Evolutionary conservation across 2,329 filamentous ascomycete species (phyloP).

Genomic region (Calonectria naviculata): DNA sequence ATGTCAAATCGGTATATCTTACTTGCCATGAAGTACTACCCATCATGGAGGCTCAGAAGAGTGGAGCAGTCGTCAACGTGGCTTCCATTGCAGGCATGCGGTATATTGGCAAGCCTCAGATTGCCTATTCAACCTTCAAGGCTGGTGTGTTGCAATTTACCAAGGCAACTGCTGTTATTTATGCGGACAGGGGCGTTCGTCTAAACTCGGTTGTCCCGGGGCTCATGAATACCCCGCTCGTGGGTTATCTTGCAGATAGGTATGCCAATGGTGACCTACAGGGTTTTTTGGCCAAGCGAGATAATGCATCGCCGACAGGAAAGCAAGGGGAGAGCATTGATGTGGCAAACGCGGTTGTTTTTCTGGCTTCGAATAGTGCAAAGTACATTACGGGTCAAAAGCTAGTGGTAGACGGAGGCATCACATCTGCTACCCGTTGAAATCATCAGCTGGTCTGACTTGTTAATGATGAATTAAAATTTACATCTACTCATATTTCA

Average conservation of each 20-base stretch:
- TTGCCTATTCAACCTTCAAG: constrained; percentile 59
- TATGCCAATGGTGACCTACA: constrained; percentile 30
- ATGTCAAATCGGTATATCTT: constrained; percentile 23
- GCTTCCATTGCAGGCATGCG: constrained; percentile 44
- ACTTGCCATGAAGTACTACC: constrained; percentile 20
- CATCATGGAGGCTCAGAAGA: constrained; percentile 23
- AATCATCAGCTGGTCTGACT: too few relatives aligned
- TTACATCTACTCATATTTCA: too few relatives aligned
- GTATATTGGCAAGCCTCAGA: constrained; percentile 55
- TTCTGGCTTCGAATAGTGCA: background rate
- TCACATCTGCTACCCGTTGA: background rate
- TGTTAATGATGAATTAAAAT: too few relatives aligned
- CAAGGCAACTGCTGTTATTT: constrained; percentile 56
- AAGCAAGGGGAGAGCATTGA: background rate
- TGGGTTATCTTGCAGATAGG: background rate
- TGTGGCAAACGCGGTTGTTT: background rate
- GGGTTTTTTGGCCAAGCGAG: background rate
- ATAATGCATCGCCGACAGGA: background rate
- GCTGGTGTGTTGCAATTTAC: constrained; percentile 58
- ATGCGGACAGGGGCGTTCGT: constrained; percentile 54
- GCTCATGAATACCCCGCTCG: constrained; percentile 14
- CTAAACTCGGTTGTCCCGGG: constrained; percentile 56
- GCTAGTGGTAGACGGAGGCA: constrained; percentile 21
- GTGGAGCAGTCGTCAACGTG: constrained; percentile 4
- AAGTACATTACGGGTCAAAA: constrained; percentile 19